Evolutionary conservation across 306 rosid species (phyloP).

Genomic region (Prunus mongolica): DNA sequence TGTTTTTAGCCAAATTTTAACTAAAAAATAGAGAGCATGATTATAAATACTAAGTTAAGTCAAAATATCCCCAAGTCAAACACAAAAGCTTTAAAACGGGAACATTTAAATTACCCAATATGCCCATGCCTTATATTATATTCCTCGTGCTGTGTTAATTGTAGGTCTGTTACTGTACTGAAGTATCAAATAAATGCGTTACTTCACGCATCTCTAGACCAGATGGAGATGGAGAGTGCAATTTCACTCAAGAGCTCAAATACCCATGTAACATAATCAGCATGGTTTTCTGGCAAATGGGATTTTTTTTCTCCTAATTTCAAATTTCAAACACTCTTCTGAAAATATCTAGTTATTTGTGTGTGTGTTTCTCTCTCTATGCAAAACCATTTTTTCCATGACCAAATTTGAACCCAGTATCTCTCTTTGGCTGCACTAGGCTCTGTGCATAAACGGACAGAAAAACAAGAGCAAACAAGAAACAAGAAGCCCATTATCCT

Average conservation of each 20-base stretch:
- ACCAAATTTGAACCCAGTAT: background rate
- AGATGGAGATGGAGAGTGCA: background rate
- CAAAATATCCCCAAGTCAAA: background rate
- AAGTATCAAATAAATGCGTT: constrained; percentile 6
- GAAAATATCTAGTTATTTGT: background rate
- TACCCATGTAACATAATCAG: background rate
- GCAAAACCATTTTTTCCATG: background rate
- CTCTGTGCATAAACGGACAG: constrained; percentile 17
- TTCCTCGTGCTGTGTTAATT: background rate
- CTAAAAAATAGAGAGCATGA: too few species aligned
- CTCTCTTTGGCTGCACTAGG: background rate
- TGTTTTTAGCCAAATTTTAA: too few species aligned
- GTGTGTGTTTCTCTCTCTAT: constrained; percentile 2
- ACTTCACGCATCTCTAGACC: constrained; percentile 9
- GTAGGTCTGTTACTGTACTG: background rate
- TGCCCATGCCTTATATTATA: background rate
- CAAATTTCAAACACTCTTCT: constrained; percentile 28
- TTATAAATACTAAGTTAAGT: too few species aligned
- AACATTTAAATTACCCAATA: background rate
- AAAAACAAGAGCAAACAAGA: background rate
- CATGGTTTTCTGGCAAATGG: constrained; percentile 22
- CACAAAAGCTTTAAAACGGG: background rate
- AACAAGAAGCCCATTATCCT: background rate
- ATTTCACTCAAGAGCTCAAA: background rate
- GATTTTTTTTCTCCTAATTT: constrained; percentile 12